These are phyloP conservation scores for Flaveria robusta DNA, from an alignment of 129 eudicot genomes.

Conservation along the genomic window DNA sequence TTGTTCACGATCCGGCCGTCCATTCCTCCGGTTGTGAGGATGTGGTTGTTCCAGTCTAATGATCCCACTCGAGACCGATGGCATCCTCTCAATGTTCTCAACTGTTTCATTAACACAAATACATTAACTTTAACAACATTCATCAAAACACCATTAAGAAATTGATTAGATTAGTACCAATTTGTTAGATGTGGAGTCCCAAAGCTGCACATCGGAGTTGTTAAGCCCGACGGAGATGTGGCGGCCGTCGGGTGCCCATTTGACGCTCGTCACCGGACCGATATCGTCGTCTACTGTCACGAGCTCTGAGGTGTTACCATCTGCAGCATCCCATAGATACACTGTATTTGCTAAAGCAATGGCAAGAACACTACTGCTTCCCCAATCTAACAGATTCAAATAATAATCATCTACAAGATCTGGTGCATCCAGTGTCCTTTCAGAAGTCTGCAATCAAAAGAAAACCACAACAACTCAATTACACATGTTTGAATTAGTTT, in stretches of 20 bases:
- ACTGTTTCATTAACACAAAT: conserved; percentile 34
- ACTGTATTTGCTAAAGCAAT: conserved; percentile 38
- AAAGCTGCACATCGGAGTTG: conserved; percentile 75
- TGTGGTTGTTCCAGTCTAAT: conserved; percentile 15
- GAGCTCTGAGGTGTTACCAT: conserved; percentile 60
- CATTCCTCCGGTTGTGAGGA: conserved; percentile 87
- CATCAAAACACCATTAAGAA: neutral
- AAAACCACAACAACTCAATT: neutral
- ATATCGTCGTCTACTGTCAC: conserved; percentile 62
- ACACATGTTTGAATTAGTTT: neutral
- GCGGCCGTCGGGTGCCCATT: conserved; percentile 57
- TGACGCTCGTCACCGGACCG: conserved; percentile 58
- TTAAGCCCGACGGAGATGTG: conserved; percentile 70
- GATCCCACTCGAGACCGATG: conserved; percentile 74
- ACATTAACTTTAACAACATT: neutral
- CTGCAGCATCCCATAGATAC: conserved; percentile 79
- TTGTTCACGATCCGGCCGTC: conserved; percentile 72
- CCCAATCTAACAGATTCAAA: conserved; percentile 33
- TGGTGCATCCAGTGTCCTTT: conserved; percentile 84
- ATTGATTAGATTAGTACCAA: conserved; percentile 39
- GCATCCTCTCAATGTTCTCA: conserved; percentile 72
- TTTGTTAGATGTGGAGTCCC: conserved; percentile 68
- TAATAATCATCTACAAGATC: conserved; percentile 77
- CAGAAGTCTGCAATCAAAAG: conserved; percentile 61
- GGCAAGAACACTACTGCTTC: neutral